Evolutionary conservation across 768 basidiomycete species (phyloP).

Genomic region (Trametopsis cervina): DNA sequence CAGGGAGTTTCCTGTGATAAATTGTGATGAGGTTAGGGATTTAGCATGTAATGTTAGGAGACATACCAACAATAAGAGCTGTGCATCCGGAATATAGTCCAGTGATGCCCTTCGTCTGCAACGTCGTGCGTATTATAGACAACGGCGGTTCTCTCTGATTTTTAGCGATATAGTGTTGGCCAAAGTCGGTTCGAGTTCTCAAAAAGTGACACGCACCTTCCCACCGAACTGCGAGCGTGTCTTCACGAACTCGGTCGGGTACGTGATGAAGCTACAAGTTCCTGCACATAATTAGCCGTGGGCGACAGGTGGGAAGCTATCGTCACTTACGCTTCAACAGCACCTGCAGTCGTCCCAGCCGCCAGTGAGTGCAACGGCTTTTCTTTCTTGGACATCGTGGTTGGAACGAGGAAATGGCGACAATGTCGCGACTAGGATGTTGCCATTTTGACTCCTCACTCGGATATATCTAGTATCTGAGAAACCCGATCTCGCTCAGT

Average conservation of each 20-base stretch:
- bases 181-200: background rate
- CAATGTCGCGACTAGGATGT: background rate
- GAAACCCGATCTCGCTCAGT: no score
- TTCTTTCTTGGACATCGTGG: slow-evolving; percentile 57
- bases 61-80: slow-evolving; percentile 67
- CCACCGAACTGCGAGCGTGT: slow-evolving; percentile 90
- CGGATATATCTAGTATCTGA: no score
- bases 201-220: slow-evolving; percentile 37
- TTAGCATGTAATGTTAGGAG: background rate
- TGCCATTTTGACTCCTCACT: background rate
- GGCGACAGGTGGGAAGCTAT: background rate
- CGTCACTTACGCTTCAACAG: slow-evolving; percentile 75
- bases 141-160: slow-evolving; percentile 70
- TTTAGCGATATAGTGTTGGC: no score
- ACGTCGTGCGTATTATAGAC: slow-evolving; percentile 65
- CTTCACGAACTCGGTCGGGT: slow-evolving; percentile 90
- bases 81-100: slow-evolving; percentile 94
- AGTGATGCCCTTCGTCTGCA: slow-evolving; percentile 63
- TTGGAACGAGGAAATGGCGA: background rate
- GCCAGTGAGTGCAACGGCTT: slow-evolving; percentile 82
- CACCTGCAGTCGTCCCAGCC: slow-evolving; percentile 90
- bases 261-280: slow-evolving; percentile 65
- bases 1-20: slow-evolving; percentile 58
- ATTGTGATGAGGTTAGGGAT: background rate
- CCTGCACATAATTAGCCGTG: slow-evolving; percentile 30